phyloP scores from a whole-genome alignment of 176 grass and related monocot genomes.

The Calamus simplicifolius region DNA sequence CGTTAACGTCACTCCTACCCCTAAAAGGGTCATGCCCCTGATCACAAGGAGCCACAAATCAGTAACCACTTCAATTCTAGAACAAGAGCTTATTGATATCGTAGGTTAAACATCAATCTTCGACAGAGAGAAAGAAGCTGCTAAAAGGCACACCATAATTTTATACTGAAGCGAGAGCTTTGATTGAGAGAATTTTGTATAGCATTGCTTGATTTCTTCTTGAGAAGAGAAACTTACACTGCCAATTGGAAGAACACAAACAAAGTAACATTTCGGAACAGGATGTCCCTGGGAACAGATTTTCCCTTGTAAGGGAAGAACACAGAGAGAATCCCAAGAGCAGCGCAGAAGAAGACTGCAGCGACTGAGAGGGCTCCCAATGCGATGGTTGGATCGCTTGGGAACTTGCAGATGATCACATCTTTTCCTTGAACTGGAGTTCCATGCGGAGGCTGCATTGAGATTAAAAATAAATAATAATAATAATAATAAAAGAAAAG shows the following conservation, averaged over 20 bases:
- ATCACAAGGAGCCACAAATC: background rate
- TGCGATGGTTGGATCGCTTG: constrained; percentile 24
- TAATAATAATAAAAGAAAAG: no score
- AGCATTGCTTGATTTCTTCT: no score
- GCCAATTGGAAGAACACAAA: constrained; percentile 41
- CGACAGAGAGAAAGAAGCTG: background rate
- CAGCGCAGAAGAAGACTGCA: constrained; percentile 8
- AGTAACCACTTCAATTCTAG: background rate
- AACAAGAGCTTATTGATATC: no score
- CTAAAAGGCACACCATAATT: no score
- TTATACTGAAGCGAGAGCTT: no score
- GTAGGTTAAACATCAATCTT: no score
- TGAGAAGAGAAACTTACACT: constrained; percentile 27
- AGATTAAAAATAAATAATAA: background rate
- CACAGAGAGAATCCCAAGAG: constrained; percentile 27
- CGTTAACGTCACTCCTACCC: constrained; percentile 32
- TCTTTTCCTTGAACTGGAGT: constrained; percentile 29
- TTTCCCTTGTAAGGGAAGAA: constrained; percentile 41
- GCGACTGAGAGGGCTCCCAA: constrained; percentile 26
- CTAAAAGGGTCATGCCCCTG: constrained; percentile 29
- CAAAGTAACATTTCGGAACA: constrained; percentile 33
- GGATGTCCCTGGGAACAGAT: constrained; percentile 16
- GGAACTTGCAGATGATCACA: constrained; percentile 48
- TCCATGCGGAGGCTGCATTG: constrained; percentile 34
- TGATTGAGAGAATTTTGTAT: no score